Evolutionary conservation across 202 grass and related monocot genomes (phyloP).

Genomic region (Hordeum pubiflorum): DNA sequence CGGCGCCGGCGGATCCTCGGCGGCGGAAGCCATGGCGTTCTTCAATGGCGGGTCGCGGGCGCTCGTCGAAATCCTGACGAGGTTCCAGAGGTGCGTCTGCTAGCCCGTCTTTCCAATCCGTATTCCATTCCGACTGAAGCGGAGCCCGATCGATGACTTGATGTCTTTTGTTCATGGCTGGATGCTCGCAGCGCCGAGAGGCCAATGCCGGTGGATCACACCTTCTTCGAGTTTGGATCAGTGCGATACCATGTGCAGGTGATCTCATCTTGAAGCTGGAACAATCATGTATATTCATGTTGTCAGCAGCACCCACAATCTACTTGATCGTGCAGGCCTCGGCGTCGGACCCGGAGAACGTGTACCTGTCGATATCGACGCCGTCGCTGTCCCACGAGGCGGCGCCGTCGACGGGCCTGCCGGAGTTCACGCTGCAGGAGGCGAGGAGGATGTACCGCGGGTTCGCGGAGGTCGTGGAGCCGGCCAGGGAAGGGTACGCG

Average conservation of each 20-base stretch:
- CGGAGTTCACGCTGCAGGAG: conserved; percentile 57
- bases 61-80: conserved; percentile 61
- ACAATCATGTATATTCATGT: not conserved
- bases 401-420: conserved; percentile 27
- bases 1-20: not conserved
- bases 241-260: conserved; percentile 74
- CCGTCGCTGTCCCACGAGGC: conserved; percentile 46
- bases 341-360: conserved; percentile 45
- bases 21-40: conserved; percentile 52
- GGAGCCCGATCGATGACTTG: not conserved
- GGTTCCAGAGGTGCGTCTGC: conserved; percentile 49
- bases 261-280: not conserved
- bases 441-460: conserved; percentile 35
- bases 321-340: conserved; percentile 38
- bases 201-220: conserved; percentile 67
- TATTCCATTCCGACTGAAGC: not conserved
- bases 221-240: conserved; percentile 68
- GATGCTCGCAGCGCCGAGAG: conserved; percentile 40
- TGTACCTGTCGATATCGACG: conserved; percentile 67
- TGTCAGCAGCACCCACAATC: not conserved
- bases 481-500: conserved; percentile 48
- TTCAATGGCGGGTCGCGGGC: conserved; percentile 54
- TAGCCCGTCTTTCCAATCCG: not conserved
- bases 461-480: conserved; percentile 56
- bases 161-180: not conserved